Evolutionary conservation across 371 early-diverging fungal species (phyloP), one percentile per base, ranked within the genome.

Genomic region (Dichotomocladium elegans): DNA sequence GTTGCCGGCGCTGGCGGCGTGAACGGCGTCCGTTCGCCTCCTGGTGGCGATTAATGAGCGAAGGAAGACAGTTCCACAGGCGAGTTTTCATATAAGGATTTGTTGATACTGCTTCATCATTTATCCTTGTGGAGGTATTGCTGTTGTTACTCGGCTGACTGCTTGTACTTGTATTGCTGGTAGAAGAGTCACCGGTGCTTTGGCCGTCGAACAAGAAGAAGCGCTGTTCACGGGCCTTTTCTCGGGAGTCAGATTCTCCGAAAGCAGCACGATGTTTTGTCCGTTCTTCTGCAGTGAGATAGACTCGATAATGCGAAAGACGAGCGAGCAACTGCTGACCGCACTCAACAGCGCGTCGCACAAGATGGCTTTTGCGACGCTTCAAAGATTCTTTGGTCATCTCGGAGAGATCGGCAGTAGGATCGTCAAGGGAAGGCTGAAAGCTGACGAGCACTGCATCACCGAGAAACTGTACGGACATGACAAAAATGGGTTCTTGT

Each of bases 401-500:
- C 25, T 26, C 30, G 9, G 19, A 26, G n/a, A 25, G 41, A 25
- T 53, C 53, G 8, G n/a, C 46, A 15, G 19, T 11, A 2, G 41
- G 17, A 40, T 41, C 47, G 29, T 11, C 29, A 34, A 65, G 61
- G 11, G 63, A 59, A 14, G 68, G 57, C 48, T 80, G 80, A 47
- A 80, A 80, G 11, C 73, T 64, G 5, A 80, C 80, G 7, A 80
- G 55, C 1, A 80, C 65, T 1, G 80, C 80, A 61, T 80, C 80
- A 3, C 80, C 80, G 5, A 80, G 68, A 43, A 80, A 80, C 80
- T 77, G 45, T 37, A 11, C 8, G n/a, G 12, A 21, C 21, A 37
- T 37, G 7, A 37, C 17, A n/a, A 37, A 17, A 11, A 37, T 15
- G 15, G 21, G 21, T 37, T 15, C 8, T 24, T 33, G 29, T 3